Conservation (phyloP, 148 eudicot genomes). For the Vaccinium vitisidaea region DNA sequence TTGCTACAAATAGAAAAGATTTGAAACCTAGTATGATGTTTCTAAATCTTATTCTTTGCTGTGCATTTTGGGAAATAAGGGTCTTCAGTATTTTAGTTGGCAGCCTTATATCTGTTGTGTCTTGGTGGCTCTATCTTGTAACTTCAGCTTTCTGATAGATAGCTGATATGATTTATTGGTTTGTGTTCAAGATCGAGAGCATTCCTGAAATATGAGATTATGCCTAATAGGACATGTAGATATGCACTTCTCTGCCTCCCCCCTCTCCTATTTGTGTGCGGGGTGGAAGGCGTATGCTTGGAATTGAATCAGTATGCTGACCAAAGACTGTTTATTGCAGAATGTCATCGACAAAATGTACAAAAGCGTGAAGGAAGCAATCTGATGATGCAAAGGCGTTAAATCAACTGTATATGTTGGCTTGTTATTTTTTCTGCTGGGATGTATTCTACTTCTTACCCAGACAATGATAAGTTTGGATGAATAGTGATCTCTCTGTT, state of each 20-base stretch:
- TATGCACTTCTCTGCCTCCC: background rate
- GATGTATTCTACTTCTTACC: background rate
- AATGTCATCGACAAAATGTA: slow-evolving; percentile 48
- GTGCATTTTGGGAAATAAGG: background rate
- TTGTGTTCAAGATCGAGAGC: background rate
- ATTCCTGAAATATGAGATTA: background rate
- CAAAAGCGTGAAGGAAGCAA: slow-evolving; percentile 28
- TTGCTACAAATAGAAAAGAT: background rate
- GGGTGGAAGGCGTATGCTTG: background rate
- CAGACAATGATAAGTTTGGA: background rate
- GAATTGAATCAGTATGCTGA: slow-evolving; percentile 12
- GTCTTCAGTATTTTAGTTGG: background rate
- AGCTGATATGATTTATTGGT: too few species aligned
- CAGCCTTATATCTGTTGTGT: background rate
- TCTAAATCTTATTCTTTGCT: background rate
- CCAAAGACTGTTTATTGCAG: slow-evolving; percentile 29
- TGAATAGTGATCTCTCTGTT: background rate
- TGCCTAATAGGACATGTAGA: background rate
- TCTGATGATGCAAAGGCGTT: slow-evolving; percentile 3
- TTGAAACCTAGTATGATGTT: background rate
- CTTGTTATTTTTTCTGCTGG: background rate
- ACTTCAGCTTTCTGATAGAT: background rate
- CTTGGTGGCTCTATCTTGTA: background rate
- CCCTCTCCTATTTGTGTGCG: background rate
- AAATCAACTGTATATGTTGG: background rate